Conservation (phyloP, 352 stramenopile species). For the Pythium vanterpoolii region DNA sequence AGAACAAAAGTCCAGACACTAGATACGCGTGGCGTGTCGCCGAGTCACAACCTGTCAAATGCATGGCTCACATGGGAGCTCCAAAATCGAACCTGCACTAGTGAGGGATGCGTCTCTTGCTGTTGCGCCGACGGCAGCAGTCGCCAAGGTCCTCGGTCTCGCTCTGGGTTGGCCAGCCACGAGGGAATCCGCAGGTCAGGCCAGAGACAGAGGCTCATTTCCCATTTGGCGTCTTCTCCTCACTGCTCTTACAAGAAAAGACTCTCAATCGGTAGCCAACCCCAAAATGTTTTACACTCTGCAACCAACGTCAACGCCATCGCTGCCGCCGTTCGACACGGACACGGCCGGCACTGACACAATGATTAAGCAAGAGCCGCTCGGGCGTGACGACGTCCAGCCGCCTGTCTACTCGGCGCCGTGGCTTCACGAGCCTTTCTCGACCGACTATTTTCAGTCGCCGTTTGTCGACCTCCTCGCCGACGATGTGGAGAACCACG, state of each 20-base stretch:
- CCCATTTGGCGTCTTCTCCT: background rate
- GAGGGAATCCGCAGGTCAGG: background rate
- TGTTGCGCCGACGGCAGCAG: background rate
- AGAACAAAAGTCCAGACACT: background rate
- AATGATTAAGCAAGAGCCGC: slow-evolving; percentile 11
- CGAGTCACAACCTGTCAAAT: background rate
- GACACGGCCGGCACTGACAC: background rate
- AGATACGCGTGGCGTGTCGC: background rate
- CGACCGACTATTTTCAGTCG: background rate
- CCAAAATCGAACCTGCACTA: too few relatives aligned
- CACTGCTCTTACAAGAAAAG: background rate
- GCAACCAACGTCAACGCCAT: background rate
- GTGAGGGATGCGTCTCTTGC: background rate
- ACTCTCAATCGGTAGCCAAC: background rate
- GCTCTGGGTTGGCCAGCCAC: background rate
- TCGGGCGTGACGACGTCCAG: background rate
- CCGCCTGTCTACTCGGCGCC: background rate
- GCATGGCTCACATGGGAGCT: background rate
- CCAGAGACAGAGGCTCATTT: background rate
- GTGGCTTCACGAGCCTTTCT: background rate
- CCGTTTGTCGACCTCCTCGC: slow-evolving; percentile 13
- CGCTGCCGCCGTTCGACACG: background rate
- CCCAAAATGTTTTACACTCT: background rate
- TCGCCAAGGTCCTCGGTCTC: background rate
- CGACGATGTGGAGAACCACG: background rate